These are phyloP conservation scores for Pythium oligandrum DNA, from an alignment of 352 stramenopile genomes.

Conservation along the genomic window DNA sequence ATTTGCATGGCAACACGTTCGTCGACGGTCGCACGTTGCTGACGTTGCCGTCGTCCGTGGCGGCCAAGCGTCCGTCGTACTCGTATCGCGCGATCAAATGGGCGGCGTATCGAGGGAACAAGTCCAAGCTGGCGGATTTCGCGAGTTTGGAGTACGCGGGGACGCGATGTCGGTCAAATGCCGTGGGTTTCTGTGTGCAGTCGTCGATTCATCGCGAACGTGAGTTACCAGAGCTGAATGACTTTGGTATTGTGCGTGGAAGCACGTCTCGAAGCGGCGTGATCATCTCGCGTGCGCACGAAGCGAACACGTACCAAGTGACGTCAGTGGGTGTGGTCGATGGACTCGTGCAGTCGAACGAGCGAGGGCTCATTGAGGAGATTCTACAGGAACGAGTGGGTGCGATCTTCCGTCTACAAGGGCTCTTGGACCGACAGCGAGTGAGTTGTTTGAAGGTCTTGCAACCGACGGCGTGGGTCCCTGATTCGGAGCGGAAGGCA, in stretches of 20 bases:
- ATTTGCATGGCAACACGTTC: conserved; percentile 58
- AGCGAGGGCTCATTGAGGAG: conserved; percentile 41
- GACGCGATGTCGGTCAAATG: conserved; percentile 46
- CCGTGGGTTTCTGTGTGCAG: conserved; percentile 71
- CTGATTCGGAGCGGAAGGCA: conserved; percentile 62
- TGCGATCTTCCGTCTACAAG: conserved; percentile 31
- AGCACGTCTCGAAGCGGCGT: conserved; percentile 56
- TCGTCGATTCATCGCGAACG: conserved; percentile 56
- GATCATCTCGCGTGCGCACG: conserved; percentile 61
- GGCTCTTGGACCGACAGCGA: conserved; percentile 56
- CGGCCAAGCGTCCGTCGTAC: conserved; percentile 34
- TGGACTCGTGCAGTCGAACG: conserved; percentile 39
- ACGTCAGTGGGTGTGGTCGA: conserved; percentile 72
- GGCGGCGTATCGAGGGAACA: background rate
- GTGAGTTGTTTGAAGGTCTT: conserved; percentile 67
- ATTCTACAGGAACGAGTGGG: conserved; percentile 59
- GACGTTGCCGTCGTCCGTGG: conserved; percentile 45
- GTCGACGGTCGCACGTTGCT: conserved; percentile 61
- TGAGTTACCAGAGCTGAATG: conserved; percentile 56
- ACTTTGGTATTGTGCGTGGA: conserved; percentile 51
- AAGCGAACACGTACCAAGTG: conserved; percentile 49
- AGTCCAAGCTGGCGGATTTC: conserved; percentile 55
- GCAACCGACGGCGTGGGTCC: conserved; percentile 76
- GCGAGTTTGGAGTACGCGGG: conserved; percentile 72
- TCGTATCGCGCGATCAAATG: conserved; percentile 31